Evolutionary conservation across 179 eudicot species (phyloP), one percentile per base, ranked within the genome.

Genomic region (Patellifolia procumbens): DNA sequence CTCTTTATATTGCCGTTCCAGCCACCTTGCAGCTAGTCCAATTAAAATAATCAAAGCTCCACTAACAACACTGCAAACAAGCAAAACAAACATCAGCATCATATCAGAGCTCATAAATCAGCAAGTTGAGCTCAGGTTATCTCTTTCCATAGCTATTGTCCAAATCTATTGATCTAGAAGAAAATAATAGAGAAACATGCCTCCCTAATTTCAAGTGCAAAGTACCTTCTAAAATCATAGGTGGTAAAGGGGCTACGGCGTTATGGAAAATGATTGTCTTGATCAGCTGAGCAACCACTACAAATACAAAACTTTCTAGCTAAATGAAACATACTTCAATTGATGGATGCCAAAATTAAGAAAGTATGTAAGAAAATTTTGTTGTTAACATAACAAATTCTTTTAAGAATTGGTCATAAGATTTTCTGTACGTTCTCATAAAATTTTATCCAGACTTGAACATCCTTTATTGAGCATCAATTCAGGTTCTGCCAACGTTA

Each of bases 11-110:
- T 75, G 79, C 75, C 70, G 34, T 76, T 93, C 94, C 68, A 93
- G 73, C 89, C 89, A 91, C 58, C 86, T 89, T 43, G 90, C 86
- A 72, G 80, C 85, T 77, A 80, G 83, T 81, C 98, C 97, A 55
- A 95, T 85, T 42, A 82, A 55, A 76, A 90, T 72, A 59, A 93
- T 88, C 77, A 95, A 64, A 78, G 83, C 88, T 76, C 97, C 99
- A 81, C 98, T 89, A n/a, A 81, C 84, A 79, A 85, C 81, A 45
- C 97, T 92, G 80, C 73, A 29, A 73, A 77, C 42, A 82, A 75
- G 74, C 42, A 74, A 64, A 72, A 15, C 39, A 70, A 7, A 75
- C 10, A 68, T 67, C 63, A 71, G 58, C 43, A 74, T 65, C 11
- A 42, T 20, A 10, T 60, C 31, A 62, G 5, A 56, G n/a, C 12